Evolutionary conservation across 371 early-diverging fungal genomes (phyloP), one percentile per base, ranked within the genome.

Genomic region (Mucor lusitanicus): DNA sequence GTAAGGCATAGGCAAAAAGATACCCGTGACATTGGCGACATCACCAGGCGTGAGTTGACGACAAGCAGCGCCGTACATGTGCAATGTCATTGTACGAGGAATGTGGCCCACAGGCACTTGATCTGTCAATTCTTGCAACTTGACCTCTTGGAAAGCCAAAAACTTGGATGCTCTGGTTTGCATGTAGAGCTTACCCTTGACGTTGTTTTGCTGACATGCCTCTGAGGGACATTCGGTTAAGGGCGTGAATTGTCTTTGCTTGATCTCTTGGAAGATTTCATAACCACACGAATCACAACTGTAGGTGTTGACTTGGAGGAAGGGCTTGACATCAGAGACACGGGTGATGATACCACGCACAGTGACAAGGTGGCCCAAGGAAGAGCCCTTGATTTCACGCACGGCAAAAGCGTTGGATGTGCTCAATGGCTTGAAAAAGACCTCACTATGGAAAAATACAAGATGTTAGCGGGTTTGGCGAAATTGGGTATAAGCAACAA

Each of bases 91-190:
- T 15, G 93, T 88, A 55, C 99, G 90, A 48, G 99, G 99, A 75
- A 99, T 97, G 80, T 97, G 95, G 56, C 99, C 99, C 64, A 97
- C 96, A 64, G 99, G 99, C 9, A 99, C 97, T 88, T 99, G 99
- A 78, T 96, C 94, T 13, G 98, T 91, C 90, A 95, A 76, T 79
- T 98, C 98, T 78, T 98, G 98, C 50, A 98, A 70, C 75, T 95
- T 95, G 73, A 94, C 92, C 77, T 97, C 97, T 80, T 98, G 98
- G 85, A 95, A 97, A 67, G 91, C 91, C 70, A 95, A 76, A 71
- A 99, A 98, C 72, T 97, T 97, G 63, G 92, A 94, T 27, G 96
- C 96, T 54, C 99, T 87, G 0, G 98, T 97, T 73, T 98, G 97
- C 90, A 96, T 87, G 73, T 90, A 88, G 46, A 99, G 85, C 62